Evolutionary conservation across 495 filamentous ascomycete species (phyloP), one percentile per base, ranked within the genome.

Genomic region (Tuber borchii): DNA sequence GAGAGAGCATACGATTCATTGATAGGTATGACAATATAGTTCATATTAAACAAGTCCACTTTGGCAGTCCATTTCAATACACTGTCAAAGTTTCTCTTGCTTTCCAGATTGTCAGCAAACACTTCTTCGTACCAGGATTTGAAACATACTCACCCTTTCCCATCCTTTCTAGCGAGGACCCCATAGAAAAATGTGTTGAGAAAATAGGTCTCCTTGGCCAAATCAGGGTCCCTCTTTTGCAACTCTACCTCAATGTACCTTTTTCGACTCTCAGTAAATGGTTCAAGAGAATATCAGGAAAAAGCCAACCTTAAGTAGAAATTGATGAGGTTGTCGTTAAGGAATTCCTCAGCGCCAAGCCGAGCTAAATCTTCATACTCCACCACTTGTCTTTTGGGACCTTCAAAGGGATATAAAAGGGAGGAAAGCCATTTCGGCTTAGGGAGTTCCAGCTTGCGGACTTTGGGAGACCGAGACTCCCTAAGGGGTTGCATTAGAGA

Each of bases 131-230:
- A 93, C 83, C 93, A 90, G 0, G 46, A 51, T 51, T 75, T 9
- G 26, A 70, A 43, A 39, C 85, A 86, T 74, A 85, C 80, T 68
- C 75, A 87, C 73, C 85, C 85, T 45, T 88, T 91, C 22, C 86
- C 85, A 20, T 86, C 85, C 40, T 85, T 86, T 42, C 86, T 90
- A 5, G 88, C 89, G 45, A 99, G 87, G 8, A 90, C 90, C 39
- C 89, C 88, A 80, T 92, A 97, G 84, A 99, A 98, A 83, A 93
- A 97, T 5, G 92, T 93, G 80, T 96, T 97, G 85, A 94, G 92
- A 77, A 97, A 91, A 83, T 95, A 94, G 2, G 95, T 88, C 48
- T 89, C 87, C 76, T 89, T 87, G 9, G 90, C 87, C 51, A 89
- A 81, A 26, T 88, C 87, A 1, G 87, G 85, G 69, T 88, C 86